phyloP scores from a whole-genome alignment of 805 yeast species.

The Lipomyces yamadae region DNA sequence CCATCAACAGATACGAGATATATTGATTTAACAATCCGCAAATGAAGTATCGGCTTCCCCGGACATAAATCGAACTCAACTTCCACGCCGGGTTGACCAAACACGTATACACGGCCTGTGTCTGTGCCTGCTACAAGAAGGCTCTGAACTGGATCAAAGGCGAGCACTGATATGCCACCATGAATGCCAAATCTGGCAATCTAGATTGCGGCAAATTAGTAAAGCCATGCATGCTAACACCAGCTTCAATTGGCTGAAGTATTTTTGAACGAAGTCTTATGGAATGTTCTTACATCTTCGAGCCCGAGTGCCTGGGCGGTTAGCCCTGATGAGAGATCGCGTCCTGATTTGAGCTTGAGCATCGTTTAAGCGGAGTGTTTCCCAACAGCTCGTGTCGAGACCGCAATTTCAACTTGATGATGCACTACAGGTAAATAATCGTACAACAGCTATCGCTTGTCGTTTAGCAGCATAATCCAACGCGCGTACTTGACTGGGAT shows the following conservation, averaged over 20 bases:
- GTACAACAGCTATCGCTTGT: neutral
- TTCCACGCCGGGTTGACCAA: slow-evolving; percentile 83
- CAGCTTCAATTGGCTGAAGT: neutral
- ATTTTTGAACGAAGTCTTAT: neutral
- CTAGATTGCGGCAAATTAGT: slow-evolving; percentile 26
- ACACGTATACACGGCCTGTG: slow-evolving; percentile 70
- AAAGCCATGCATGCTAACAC: neutral
- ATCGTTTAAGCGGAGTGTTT: slow-evolving; percentile 5
- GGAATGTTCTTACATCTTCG: slow-evolving; percentile 41
- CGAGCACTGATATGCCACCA: slow-evolving; percentile 68
- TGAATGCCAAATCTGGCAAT: slow-evolving; percentile 59
- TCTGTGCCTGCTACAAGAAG: slow-evolving; percentile 80
- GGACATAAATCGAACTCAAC: slow-evolving; percentile 62
- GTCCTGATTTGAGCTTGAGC: slow-evolving; percentile 33
- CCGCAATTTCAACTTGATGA: neutral
- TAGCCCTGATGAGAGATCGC: slow-evolving; percentile 45
- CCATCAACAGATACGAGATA: slow-evolving; percentile 76
- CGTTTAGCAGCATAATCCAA: neutral
- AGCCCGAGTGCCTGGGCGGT: slow-evolving; percentile 42
- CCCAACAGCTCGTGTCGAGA: neutral
- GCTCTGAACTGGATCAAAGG: slow-evolving; percentile 88
- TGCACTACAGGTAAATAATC: neutral
- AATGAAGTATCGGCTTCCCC: slow-evolving; percentile 54
- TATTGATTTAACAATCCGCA: slow-evolving; percentile 77
- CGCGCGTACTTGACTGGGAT: too few relatives aligned